Evolutionary conservation across 345 rosid species (phyloP).

Genomic region (Aquilaria malaccensis): DNA sequence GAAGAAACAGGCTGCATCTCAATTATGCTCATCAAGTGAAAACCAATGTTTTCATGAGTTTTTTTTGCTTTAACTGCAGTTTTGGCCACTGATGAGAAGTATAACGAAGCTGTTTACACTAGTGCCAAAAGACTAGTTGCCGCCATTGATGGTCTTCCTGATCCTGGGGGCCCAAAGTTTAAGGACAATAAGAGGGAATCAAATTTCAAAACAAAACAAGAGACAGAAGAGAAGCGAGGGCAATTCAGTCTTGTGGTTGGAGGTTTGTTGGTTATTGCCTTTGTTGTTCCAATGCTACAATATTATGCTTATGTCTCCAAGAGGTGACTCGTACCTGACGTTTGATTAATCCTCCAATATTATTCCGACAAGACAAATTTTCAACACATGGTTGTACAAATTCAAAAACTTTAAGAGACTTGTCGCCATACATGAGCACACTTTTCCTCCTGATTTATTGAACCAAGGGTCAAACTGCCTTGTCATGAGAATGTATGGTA

Average conservation of each 20-base stretch:
- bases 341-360: too few relatives aligned
- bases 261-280: constrained; percentile 84
- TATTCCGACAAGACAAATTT: not conserved
- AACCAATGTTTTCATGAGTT: not conserved
- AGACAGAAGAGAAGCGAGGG: constrained; percentile 95
- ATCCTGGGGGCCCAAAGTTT: constrained; percentile 71
- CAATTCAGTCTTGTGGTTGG: constrained; percentile 96
- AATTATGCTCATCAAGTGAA: not conserved
- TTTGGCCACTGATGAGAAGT: constrained; percentile 91
- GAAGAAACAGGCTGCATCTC: too few relatives aligned
- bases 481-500: too few relatives aligned
- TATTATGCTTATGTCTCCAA: constrained; percentile 88
- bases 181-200: constrained; percentile 84
- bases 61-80: constrained; percentile 36
- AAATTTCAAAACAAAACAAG: constrained; percentile 80
- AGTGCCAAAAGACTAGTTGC: constrained; percentile 86
- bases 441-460: too few relatives aligned
- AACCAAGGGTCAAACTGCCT: too few relatives aligned
- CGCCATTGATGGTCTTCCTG: constrained; percentile 93
- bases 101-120: constrained; percentile 80
- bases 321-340: constrained; percentile 30
- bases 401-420: too few relatives aligned
- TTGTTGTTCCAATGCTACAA: constrained; percentile 96
- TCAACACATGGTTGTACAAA: constrained; percentile 26
- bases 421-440: too few relatives aligned